Evolutionary conservation across 2,329 filamentous ascomycete genomes (phyloP).

Genomic region (Bipolaris sorokiniana): DNA sequence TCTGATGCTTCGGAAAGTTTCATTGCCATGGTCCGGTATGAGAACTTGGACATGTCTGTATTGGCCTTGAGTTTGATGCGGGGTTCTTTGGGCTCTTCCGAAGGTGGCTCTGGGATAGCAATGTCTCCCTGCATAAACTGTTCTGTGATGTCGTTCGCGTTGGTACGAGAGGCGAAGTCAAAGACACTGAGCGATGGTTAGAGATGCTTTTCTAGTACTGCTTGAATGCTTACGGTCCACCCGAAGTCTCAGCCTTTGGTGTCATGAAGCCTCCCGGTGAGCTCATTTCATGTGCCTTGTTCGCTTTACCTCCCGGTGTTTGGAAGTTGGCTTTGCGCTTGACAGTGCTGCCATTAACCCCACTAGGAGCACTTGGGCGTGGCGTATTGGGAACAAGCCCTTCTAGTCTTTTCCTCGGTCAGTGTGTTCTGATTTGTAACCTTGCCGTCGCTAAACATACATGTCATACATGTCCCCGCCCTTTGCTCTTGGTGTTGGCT

Average conservation of each 20-base stretch:
- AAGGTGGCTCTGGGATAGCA: conserved; percentile 68
- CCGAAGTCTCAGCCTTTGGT: conserved; percentile 44
- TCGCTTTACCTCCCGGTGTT: conserved; percentile 56
- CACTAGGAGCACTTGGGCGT: conserved; percentile 47
- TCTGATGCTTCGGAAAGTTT: conserved; percentile 91
- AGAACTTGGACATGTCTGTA: conserved; percentile 88
- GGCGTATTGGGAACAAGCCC: conserved; percentile 56
- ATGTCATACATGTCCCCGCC: conserved; percentile 80
- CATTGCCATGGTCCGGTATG: conserved; percentile 93
- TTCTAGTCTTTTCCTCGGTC: conserved; percentile 50
- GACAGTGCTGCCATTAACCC: conserved; percentile 54
- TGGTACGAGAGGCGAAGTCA: conserved; percentile 76
- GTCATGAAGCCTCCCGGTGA: conserved; percentile 56
- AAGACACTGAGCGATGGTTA: conserved; percentile 54
- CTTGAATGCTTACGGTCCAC: conserved; percentile 47
- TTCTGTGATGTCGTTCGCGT: conserved; percentile 82
- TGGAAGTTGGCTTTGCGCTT: conserved; percentile 62
- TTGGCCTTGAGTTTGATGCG: conserved; percentile 85
- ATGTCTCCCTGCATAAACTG: conserved; percentile 77
- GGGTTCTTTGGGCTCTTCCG: conserved; percentile 73
- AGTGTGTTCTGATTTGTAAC: conserved; percentile 2
- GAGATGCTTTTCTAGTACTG: background rate
- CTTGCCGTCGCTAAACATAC: conserved; percentile 51
- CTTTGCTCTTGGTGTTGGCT: conserved; percentile 64
- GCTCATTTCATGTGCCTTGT: conserved; percentile 52